phyloP scores from a whole-genome alignment of 164 flowering plant species.

The Magnolia kwangsiensis region DNA sequence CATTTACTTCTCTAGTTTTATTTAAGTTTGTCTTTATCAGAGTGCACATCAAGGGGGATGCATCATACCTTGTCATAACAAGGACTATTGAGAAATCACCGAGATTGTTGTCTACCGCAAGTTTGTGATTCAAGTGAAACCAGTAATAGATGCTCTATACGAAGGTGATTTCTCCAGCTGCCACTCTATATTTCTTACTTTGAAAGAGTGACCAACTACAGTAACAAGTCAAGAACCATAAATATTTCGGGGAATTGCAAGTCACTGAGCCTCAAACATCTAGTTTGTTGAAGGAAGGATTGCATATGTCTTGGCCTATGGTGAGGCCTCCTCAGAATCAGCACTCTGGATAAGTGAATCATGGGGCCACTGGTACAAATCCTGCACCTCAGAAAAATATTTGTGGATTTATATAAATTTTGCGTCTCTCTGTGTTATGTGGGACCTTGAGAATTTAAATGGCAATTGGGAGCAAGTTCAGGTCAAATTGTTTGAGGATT shows the following conservation, averaged over 20 bases:
- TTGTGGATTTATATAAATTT: neutral
- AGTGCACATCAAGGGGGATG: constrained; percentile 34
- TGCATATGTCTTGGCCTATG: neutral
- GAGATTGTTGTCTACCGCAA: constrained; percentile 32
- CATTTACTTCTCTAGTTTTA: neutral
- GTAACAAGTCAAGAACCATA: neutral
- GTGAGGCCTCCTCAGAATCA: neutral
- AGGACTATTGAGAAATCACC: constrained; percentile 52
- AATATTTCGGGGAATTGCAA: neutral
- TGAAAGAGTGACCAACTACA: neutral
- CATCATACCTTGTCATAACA: constrained; percentile 46
- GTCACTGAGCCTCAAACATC: neutral
- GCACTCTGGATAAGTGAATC: neutral
- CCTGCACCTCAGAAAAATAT: neutral
- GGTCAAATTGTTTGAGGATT: constrained; percentile 46
- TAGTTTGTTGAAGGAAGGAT: neutral
- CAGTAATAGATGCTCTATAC: constrained; percentile 26
- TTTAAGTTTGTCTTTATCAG: constrained; percentile 24
- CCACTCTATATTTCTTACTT: constrained; percentile 5
- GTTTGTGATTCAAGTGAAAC: constrained; percentile 22
- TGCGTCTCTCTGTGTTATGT: constrained; percentile 11
- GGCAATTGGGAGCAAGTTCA: constrained; percentile 86
- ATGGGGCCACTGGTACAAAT: neutral
- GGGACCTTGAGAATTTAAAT: constrained; percentile 35
- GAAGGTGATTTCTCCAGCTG: constrained; percentile 34